Evolutionary conservation across 192 early-diverging fungal genomes (phyloP).

Genomic region (Coemansia sp.): DNA sequence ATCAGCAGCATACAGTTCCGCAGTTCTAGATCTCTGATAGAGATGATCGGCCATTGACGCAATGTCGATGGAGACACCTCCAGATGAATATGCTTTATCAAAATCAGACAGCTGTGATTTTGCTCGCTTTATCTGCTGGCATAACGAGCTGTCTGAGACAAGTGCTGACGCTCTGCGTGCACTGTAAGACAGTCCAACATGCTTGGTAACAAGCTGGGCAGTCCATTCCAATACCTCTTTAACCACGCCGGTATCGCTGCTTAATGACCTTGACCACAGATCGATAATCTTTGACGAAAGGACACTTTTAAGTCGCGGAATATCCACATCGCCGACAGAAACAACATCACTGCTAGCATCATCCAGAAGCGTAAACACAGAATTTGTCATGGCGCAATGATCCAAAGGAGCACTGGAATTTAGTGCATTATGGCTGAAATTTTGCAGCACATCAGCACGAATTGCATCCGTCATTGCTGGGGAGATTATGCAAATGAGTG

Average conservation of each 20-base stretch:
- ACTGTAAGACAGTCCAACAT: background rate
- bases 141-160: background rate
- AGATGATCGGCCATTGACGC: conserved; percentile 8
- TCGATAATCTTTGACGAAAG: conserved; percentile 18
- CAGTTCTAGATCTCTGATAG: conserved; percentile 7
- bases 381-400: conserved; percentile 10
- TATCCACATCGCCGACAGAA: background rate
- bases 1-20: background rate
- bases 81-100: conserved; percentile 10
- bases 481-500: conserved; percentile 15
- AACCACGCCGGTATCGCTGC: background rate
- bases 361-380: conserved; percentile 26
- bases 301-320: background rate
- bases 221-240: conserved; percentile 17
- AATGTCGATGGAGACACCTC: background rate
- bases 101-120: conserved; percentile 4
- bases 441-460: conserved; percentile 11
- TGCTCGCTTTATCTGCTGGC: conserved; percentile 1
- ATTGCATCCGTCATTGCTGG: conserved; percentile 13
- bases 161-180: background rate
- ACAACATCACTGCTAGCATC: background rate
- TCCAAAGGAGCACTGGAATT: background rate
- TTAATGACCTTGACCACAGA: conserved; percentile 24
- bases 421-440: background rate
- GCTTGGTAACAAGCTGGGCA: conserved; percentile 7